A percentile compares a stretch with the other conserved stretches of the same genome.
phyloP scores from a whole-genome alignment of 768 basidiomycete species.

The Podaxis carcinomalis region DNA sequence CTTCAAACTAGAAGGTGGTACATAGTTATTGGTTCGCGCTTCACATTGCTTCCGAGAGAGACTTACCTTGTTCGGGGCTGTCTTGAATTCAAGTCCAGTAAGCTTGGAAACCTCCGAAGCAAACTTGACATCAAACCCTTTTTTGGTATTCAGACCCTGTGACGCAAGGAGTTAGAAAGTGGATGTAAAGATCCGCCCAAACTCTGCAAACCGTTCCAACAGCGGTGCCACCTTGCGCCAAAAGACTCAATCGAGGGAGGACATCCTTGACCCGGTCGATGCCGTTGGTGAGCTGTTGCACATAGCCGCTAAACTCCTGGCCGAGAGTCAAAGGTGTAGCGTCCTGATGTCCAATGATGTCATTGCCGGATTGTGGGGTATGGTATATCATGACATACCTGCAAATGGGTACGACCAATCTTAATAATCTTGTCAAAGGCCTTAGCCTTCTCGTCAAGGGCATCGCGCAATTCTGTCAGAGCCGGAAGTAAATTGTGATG shows the following conservation, averaged over 20 bases:
- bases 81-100: constrained; percentile 88
- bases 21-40: constrained; percentile 1
- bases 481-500: constrained; percentile 78
- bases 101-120: constrained; percentile 89
- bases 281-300: constrained; percentile 88
- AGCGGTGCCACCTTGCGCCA: constrained; percentile 98
- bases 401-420: constrained; percentile 96
- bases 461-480: constrained; percentile 76
- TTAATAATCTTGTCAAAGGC: constrained; percentile 92
- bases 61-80: constrained; percentile 93
- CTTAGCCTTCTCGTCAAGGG: constrained; percentile 76
- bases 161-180: constrained; percentile 11
- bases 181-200: background rate
- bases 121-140: constrained; percentile 93
- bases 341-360: constrained; percentile 49
- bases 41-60: background rate
- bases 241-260: constrained; percentile 78
- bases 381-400: constrained; percentile 35
- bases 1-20: constrained; percentile 71
- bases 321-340: constrained; percentile 97
- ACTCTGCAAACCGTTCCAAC: constrained; percentile 81
- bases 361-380: background rate
- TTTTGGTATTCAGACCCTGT: constrained; percentile 94
- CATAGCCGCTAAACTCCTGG: constrained; percentile 98
- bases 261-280: constrained; percentile 80